phyloP scores from a whole-genome alignment of 1,284 basidiomycete species.

The Gymnopus androsaceus region DNA sequence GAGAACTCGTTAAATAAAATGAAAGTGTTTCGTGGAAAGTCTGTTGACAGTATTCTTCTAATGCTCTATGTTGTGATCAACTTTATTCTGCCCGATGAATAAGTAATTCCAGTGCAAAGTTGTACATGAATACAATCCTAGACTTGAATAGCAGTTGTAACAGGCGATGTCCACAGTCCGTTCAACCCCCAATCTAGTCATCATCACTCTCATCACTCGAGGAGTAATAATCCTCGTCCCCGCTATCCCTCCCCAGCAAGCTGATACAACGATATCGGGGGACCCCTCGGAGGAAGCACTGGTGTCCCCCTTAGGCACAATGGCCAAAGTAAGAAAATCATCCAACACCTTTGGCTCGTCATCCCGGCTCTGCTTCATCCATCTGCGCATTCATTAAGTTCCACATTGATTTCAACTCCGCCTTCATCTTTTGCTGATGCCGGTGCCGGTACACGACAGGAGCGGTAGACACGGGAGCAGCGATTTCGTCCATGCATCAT shows the following conservation, averaged over 20 bases:
- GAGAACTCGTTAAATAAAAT: background rate
- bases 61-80: too few relatives aligned
- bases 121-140: background rate
- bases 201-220: conserved; percentile 73
- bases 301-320: conserved; percentile 35
- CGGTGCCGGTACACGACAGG: too few relatives aligned
- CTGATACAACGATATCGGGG: conserved; percentile 57
- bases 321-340: conserved; percentile 37
- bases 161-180: background rate
- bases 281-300: conserved; percentile 29
- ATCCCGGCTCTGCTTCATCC: conserved; percentile 31
- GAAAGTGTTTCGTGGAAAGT: too few relatives aligned
- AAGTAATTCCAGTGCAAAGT: too few relatives aligned
- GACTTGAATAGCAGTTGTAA: background rate
- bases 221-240: conserved; percentile 60
- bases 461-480: conserved; percentile 23
- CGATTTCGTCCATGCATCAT: conserved; percentile 55
- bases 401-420: conserved; percentile 48
- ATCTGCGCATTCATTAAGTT: conserved; percentile 52
- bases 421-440: conserved; percentile 37
- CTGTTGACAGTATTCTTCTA: too few relatives aligned
- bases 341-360: conserved; percentile 5
- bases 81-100: too few relatives aligned
- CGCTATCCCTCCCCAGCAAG: conserved; percentile 44
- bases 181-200: conserved; percentile 37